Percentiles rank a stretch among this genome's conserved stretches.
Conservation (phyloP, 176 grass and related monocot species). For the Elaeis guineensis region DNA sequence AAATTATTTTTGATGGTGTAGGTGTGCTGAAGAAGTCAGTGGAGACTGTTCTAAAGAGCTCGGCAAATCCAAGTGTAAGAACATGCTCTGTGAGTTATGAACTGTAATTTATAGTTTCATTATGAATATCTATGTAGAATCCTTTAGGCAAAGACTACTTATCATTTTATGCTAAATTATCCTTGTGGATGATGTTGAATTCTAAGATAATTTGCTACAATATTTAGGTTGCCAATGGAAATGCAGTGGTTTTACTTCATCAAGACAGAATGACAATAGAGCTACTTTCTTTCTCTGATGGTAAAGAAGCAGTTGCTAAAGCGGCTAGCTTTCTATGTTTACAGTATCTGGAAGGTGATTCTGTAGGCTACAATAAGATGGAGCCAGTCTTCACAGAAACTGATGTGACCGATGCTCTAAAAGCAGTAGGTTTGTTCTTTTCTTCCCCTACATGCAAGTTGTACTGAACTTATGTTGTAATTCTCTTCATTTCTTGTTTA, state of each 20-base stretch:
- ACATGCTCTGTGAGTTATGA: slow-evolving; percentile 35
- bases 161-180: slow-evolving; percentile 4
- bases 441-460: no score
- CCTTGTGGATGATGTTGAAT: slow-evolving; percentile 17
- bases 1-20: slow-evolving; percentile 19
- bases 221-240: slow-evolving; percentile 45
- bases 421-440: slow-evolving; percentile 45
- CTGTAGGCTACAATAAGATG: slow-evolving; percentile 11
- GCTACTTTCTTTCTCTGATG: slow-evolving; percentile 63
- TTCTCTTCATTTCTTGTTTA: no score
- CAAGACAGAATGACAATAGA: slow-evolving; percentile 49
- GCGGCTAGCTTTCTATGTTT: slow-evolving; percentile 74
- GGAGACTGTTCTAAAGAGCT: slow-evolving; percentile 30
- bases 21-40: slow-evolving; percentile 74
- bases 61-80: slow-evolving; percentile 23
- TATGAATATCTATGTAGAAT: neutral
- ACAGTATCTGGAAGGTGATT: slow-evolving; percentile 31
- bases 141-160: neutral
- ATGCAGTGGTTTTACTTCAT: slow-evolving; percentile 21
- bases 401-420: slow-evolving; percentile 54
- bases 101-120: slow-evolving; percentile 16
- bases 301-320: slow-evolving; percentile 81
- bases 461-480: no score
- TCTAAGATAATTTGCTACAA: slow-evolving; percentile 18
- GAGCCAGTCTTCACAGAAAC: slow-evolving; percentile 46